A percentile compares a stretch with the other conserved stretches of the same genome.
Conservation (phyloP, 2,329 filamentous ascomycete genomes). For the Didymella glomerata region DNA sequence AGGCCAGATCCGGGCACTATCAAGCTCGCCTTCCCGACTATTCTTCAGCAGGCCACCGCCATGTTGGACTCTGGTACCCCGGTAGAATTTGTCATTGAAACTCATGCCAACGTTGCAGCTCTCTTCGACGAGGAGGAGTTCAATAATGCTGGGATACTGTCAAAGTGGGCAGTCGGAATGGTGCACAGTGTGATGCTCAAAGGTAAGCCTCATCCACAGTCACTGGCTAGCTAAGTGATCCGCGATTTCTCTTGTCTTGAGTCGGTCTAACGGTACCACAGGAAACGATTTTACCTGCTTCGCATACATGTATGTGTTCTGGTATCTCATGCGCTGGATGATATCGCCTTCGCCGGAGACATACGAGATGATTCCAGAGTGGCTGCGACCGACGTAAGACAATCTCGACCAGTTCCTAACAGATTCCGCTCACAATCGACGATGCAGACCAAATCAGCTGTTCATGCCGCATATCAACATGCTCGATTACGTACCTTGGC, state of each 20-base stretch:
- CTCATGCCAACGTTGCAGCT: conserved; percentile 35
- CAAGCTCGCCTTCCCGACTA: conserved; percentile 17
- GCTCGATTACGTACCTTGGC: conserved; percentile 36
- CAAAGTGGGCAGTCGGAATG: conserved; percentile 36
- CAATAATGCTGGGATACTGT: conserved; percentile 29
- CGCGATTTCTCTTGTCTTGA: not conserved
- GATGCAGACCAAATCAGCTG: conserved; percentile 33
- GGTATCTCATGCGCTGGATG: conserved; percentile 40
- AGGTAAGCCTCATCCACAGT: conserved; percentile 15
- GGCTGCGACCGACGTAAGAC: conserved; percentile 36
- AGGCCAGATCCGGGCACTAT: conserved; percentile 32
- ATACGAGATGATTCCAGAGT: conserved; percentile 35
- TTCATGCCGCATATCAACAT: conserved; percentile 40
- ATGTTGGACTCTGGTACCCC: conserved; percentile 25
- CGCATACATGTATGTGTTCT: conserved; percentile 35
- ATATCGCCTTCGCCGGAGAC: conserved; percentile 36
- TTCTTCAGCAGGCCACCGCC: conserved; percentile 26
- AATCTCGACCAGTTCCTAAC: too few species aligned
- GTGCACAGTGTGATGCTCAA: conserved; percentile 32
- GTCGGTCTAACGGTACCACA: conserved; percentile 5
- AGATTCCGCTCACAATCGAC: not conserved
- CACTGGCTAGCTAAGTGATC: not conserved
- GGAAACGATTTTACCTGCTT: conserved; percentile 38
- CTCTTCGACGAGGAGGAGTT: conserved; percentile 32
- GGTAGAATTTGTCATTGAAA: conserved; percentile 27